Evolutionary conservation across 2,329 filamentous ascomycete genomes (phyloP).

Genomic region (Diaporthe vexans): DNA sequence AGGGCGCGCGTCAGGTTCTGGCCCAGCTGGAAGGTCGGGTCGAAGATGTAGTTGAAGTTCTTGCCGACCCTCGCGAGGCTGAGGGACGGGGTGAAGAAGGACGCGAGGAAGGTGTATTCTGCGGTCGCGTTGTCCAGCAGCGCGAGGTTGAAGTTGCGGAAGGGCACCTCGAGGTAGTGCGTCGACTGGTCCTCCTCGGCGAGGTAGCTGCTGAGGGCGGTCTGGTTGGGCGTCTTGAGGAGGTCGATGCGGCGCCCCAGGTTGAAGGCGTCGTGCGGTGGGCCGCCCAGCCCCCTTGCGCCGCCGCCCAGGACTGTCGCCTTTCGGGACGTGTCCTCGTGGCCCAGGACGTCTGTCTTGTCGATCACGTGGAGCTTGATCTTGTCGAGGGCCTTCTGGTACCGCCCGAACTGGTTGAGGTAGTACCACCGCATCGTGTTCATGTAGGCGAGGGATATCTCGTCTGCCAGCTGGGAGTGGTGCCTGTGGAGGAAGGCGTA

Average conservation of each 20-base stretch:
- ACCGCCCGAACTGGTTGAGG: constrained; percentile 88
- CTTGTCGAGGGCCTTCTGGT: constrained; percentile 85
- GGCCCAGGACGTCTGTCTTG: constrained; percentile 84
- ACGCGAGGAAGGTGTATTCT: constrained; percentile 93
- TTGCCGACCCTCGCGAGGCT: constrained; percentile 83
- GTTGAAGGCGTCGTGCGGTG: constrained; percentile 88
- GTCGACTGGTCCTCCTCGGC: constrained; percentile 90
- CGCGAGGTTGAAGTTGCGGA: constrained; percentile 94
- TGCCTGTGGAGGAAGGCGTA: constrained; percentile 88
- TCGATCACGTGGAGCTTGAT: constrained; percentile 87
- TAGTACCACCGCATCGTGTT: constrained; percentile 99
- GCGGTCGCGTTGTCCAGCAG: constrained; percentile 93
- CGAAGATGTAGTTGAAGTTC: constrained; percentile 90
- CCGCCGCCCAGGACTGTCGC: constrained; percentile 67
- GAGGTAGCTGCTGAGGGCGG: constrained; percentile 87
- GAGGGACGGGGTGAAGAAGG: constrained; percentile 86
- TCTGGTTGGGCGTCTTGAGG: constrained; percentile 79
- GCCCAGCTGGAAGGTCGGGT: constrained; percentile 89
- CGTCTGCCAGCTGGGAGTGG: constrained; percentile 85
- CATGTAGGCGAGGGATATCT: constrained; percentile 93
- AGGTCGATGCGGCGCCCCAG: constrained; percentile 89
- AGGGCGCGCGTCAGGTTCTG: constrained; percentile 82
- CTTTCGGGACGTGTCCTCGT: constrained; percentile 80
- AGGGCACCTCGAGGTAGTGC: constrained; percentile 91
- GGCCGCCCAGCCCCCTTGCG: constrained; percentile 61